Conservation (phyloP, 192 early-diverging fungal species). For the Chytriomyces confervae region DNA sequence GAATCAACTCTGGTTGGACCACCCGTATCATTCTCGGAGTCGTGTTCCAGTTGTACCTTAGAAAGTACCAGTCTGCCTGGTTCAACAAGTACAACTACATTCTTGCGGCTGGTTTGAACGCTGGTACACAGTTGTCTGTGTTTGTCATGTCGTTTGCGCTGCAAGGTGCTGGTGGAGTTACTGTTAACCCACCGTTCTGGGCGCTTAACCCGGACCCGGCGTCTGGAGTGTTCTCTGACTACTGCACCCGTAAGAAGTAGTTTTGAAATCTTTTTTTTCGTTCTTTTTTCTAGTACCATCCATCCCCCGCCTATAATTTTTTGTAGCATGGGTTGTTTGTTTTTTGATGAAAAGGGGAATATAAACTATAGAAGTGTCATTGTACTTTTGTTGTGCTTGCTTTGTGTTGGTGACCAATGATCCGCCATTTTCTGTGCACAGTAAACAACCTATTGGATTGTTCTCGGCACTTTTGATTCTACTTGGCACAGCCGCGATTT, state of each 20-base stretch:
- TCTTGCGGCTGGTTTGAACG: constrained; percentile 61
- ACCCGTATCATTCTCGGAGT: constrained; percentile 59
- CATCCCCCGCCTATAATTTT: no score
- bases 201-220: constrained; percentile 20
- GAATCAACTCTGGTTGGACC: constrained; percentile 20
- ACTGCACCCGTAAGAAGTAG: not conserved
- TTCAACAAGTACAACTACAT: constrained; percentile 67
- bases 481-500: no score
- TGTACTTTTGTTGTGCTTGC: no score
- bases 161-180: not conserved
- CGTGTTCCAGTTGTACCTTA: constrained; percentile 74
- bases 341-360: no score
- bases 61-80: constrained; percentile 67
- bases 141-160: constrained; percentile 12
- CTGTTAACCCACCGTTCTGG: constrained; percentile 14
- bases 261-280: no score
- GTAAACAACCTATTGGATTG: no score
- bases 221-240: constrained; percentile 9
- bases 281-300: no score
- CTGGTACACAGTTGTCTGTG: constrained; percentile 37
- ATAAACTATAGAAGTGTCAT: no score
- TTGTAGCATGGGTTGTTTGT: no score
- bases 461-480: no score
- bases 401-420: no score
- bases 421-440: no score